A percentile compares a stretch with the other conserved stretches of the same genome.
Conservation (phyloP, 352 stramenopile species). For the Phytopythium ostracodes region DNA sequence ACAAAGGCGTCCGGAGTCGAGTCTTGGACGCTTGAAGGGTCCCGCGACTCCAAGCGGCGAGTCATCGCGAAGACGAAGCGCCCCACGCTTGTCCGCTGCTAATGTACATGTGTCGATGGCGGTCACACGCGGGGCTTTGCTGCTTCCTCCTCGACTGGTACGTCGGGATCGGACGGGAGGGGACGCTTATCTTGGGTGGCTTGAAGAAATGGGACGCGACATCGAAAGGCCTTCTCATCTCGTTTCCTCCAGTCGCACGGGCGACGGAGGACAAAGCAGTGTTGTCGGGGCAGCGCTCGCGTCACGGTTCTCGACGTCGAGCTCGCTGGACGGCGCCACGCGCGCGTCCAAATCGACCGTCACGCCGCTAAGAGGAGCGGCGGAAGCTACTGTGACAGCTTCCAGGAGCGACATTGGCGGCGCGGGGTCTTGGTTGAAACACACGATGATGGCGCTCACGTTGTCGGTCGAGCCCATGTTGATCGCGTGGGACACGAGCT, state of each 20-base stretch:
- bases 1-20: not conserved
- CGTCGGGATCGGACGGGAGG: not conserved
- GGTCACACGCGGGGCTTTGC: not conserved
- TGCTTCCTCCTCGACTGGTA: not conserved
- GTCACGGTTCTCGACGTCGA: not conserved
- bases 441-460: conserved; percentile 76
- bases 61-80: not conserved
- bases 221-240: not conserved
- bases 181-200: not conserved
- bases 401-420: conserved; percentile 29
- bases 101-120: conserved; percentile 5
- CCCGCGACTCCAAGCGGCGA: not conserved
- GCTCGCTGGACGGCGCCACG: conserved; percentile 9
- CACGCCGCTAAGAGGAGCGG: conserved; percentile 7
- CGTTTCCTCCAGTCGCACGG: not conserved
- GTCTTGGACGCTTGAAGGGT: not conserved
- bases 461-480: conserved; percentile 80
- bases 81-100: not conserved
- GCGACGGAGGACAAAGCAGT: conserved; percentile 3
- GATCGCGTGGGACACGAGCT: conserved; percentile 81
- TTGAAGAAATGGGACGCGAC: not conserved
- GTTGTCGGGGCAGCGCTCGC: not conserved
- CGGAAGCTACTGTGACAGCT: conserved; percentile 27
- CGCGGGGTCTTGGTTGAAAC: conserved; percentile 57
- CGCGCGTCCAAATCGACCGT: conserved; percentile 8